Evolutionary conservation across 345 rosid genomes (phyloP).

Genomic region (Linum trigynum): DNA sequence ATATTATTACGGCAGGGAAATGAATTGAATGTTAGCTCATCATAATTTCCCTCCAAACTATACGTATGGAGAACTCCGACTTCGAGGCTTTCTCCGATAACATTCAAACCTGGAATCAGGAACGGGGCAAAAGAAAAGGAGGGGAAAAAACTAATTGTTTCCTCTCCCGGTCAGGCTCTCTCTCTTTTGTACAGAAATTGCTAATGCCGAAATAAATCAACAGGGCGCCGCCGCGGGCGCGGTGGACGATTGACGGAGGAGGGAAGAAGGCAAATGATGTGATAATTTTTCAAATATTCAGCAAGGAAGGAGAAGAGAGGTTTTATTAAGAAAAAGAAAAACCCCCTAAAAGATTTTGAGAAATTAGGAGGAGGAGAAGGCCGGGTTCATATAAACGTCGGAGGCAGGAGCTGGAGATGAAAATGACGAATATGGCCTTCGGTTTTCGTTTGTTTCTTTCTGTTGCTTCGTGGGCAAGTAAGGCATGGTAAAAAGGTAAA

Average conservation of each 20-base stretch:
- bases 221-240: background rate
- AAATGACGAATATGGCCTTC: conserved; percentile 23
- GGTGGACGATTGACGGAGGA: background rate
- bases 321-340: background rate
- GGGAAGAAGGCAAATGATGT: conserved; percentile 1
- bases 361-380: background rate
- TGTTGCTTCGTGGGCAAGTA: conserved; percentile 11
- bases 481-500: background rate
- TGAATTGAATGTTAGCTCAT: background rate
- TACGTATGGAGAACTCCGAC: background rate
- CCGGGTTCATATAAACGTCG: background rate
- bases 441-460: too few relatives aligned
- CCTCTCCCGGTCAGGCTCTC: background rate
- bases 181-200: too few relatives aligned
- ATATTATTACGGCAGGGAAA: background rate
- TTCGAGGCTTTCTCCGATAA: background rate
- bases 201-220: background rate
- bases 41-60: background rate
- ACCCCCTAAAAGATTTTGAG: background rate
- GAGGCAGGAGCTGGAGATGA: background rate
- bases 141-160: background rate
- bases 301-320: conserved; percentile 6
- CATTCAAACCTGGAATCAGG: background rate
- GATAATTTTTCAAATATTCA: conserved; percentile 3
- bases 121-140: background rate